Evolutionary conservation across 768 basidiomycete genomes (phyloP), one percentile per base, ranked within the genome.

Genomic region (Phlebiopsis gigantea): DNA sequence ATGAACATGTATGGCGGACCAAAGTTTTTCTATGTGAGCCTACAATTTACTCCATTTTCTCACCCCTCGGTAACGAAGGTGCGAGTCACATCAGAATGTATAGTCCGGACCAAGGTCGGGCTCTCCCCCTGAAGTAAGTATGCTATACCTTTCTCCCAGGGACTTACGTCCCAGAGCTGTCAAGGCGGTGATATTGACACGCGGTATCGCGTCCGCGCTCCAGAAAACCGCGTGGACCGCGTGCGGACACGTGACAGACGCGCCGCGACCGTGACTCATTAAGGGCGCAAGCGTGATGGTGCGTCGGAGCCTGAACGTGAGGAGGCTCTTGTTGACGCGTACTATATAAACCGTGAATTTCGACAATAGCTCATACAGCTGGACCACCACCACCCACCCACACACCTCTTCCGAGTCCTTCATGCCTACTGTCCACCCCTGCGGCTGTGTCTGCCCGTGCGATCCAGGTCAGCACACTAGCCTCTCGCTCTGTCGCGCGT

Each of bases 181-280:
- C n/a, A 39, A 12, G 17, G 34, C 34, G 34, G 17, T 39, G 12
- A 17, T 39, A 39, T 12, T 17, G 17, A 39, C 34, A 39, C 8
- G 34, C 34, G 17, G 17, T 39, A 10, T 39, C 34, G 34, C 34
- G 34, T 39, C 17, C 17, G 17, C 34, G 17, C 17, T 39, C 34
- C 17, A 17, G 12, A 39, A 12, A 39, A 17, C 47, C 47, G 21
- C 47, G 29, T 29, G 47, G 29, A 48, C 17, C 28, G 47, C 28
- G 47, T 29, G 39, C 50, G 50, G 8, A 21, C 50, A 51, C 50
- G 50, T 51, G 50, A 51, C 50, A 39, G 31, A 51, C 50, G 50
- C 50, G 50, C 24, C 24, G 6, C 34, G 34, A 39, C 34, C 34
- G 34, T 10, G 14, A 21, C 50, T 41, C 50, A 51, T 51, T 51